Base-by-base conservation (phyloP, 208 protist genomes). In the Trypanosomatidae sp. region DNA sequence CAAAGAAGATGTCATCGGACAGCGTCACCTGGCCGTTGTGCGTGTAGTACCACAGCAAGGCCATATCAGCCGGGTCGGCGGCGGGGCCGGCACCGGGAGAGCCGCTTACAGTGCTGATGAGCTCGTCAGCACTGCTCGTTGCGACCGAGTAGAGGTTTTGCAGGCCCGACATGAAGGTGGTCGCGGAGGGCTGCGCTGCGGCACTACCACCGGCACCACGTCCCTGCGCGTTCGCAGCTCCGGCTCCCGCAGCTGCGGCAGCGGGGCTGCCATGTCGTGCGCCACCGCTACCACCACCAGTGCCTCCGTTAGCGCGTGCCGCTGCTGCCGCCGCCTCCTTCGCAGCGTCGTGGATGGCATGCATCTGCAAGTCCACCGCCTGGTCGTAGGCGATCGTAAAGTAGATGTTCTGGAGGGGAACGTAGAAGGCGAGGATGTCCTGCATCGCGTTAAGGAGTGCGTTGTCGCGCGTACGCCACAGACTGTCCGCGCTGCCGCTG, bases 1-100 rank as follows among this genome's bases (percentile, higher is more conserved):
- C 88, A 67, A 91, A 96, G 72, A 96, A 96, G 47, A 94, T 77
- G 69, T 96, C 91, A 46, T 96, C 91, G 0, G 86, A 67, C 33
- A 96, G 73, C 30, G 88, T 92, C 55, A 94, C 81, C 2, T 76
- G 47, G 9, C 76, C 79, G 50, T 64, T 77, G 74, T 81, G 71
- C 33, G 69, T 79, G 70, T 76, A 84, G 62, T 86, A 84, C 66
- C 71, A 76, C 36, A 74, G 41, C 15, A 79, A 68, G 10, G 76
- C 75, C 7, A 71, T 43, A 44, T 81, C 56, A 39, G 39, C 60
- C 44, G 77, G 60, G 3, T 36, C 70, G 43, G 46, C 71, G 28
- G 36, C 56, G 13, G 36, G 47, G 60, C 19, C 56, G 41, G 56
- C 69, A 47, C 44, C 69, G 25, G 55, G 41, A 9, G 41, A 22